Conservation (phyloP, 495 filamentous ascomycete genomes). For the Penicillium arizonense region DNA sequence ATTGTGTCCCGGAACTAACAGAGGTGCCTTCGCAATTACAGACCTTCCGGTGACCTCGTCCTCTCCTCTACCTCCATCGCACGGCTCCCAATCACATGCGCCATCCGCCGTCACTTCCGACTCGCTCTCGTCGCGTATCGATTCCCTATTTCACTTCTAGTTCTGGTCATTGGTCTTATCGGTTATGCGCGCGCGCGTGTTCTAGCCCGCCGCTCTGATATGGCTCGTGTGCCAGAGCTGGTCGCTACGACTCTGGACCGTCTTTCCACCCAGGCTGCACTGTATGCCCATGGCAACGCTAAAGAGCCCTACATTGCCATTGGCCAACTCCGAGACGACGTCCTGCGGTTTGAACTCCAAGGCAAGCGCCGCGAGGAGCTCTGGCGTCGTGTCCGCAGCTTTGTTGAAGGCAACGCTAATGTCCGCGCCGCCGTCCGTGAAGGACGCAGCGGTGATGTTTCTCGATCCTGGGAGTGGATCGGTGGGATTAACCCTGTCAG, state of each 20-base stretch:
- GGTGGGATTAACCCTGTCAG: conserved; percentile 56
- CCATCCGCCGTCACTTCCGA: conserved; percentile 83
- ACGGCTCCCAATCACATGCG: conserved; percentile 82
- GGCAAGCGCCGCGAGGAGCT: conserved; percentile 69
- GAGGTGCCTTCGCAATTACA: conserved; percentile 65
- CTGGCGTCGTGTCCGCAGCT: conserved; percentile 75
- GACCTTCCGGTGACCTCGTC: conserved; percentile 56
- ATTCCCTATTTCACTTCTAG: conserved; percentile 79
- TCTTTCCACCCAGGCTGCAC: conserved; percentile 75
- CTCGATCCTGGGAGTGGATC: conserved; percentile 95
- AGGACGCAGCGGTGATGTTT: conserved; percentile 78
- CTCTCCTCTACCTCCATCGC: conserved; percentile 77
- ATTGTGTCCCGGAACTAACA: conserved; percentile 67
- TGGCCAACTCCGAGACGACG: conserved; percentile 87
- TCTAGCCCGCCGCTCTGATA: conserved; percentile 56
- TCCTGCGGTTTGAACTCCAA: conserved; percentile 78
- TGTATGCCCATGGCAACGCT: conserved; percentile 64
- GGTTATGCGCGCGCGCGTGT: conserved; percentile 59
- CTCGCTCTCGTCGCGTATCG: conserved; percentile 93
- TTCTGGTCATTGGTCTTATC: conserved; percentile 45
- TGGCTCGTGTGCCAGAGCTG: conserved; percentile 70
- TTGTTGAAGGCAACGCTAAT: conserved; percentile 93
- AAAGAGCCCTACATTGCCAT: conserved; percentile 77
- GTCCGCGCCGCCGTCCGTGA: conserved; percentile 83
- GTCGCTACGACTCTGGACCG: conserved; percentile 80